Conservation (phyloP, 2,329 filamentous ascomycete genomes). For the Hypoxylon sp. region DNA sequence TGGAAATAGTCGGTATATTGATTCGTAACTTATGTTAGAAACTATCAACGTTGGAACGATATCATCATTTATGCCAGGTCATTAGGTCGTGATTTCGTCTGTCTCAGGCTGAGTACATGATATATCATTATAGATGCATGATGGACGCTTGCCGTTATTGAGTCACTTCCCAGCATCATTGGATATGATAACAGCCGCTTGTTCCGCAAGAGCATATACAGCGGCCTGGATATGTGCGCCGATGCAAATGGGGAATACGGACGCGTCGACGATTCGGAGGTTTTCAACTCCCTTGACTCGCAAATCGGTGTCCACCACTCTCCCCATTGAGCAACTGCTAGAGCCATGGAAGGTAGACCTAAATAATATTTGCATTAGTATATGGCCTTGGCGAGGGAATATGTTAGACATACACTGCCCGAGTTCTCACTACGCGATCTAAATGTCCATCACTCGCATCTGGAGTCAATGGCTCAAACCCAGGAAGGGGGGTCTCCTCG, state of each 20-base stretch:
- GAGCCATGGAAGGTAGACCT: constrained; percentile 35
- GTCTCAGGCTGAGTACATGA: background rate
- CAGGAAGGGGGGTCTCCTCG: constrained; percentile 32
- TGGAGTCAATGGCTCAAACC: constrained; percentile 29
- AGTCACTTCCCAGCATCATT: background rate
- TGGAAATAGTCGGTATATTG: no score
- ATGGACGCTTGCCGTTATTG: background rate
- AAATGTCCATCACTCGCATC: constrained; percentile 43
- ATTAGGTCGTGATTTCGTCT: background rate
- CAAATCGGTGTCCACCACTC: constrained; percentile 49
- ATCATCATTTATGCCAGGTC: no score
- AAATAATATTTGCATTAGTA: background rate
- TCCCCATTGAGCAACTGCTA: constrained; percentile 44
- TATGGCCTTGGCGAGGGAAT: background rate
- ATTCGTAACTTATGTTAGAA: no score
- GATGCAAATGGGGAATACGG: constrained; percentile 55
- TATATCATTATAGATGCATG: background rate
- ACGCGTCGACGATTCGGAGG: constrained; percentile 56
- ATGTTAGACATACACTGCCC: constrained; percentile 21
- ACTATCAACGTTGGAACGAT: no score
- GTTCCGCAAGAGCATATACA: constrained; percentile 57
- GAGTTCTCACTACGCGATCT: constrained; percentile 39
- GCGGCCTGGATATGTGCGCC: constrained; percentile 54
- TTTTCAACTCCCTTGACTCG: constrained; percentile 41
- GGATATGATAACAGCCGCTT: constrained; percentile 53